Base-by-base conservation (phyloP, 495 filamentous ascomycete genomes). In the Aspergillus kassunensis region DNA sequence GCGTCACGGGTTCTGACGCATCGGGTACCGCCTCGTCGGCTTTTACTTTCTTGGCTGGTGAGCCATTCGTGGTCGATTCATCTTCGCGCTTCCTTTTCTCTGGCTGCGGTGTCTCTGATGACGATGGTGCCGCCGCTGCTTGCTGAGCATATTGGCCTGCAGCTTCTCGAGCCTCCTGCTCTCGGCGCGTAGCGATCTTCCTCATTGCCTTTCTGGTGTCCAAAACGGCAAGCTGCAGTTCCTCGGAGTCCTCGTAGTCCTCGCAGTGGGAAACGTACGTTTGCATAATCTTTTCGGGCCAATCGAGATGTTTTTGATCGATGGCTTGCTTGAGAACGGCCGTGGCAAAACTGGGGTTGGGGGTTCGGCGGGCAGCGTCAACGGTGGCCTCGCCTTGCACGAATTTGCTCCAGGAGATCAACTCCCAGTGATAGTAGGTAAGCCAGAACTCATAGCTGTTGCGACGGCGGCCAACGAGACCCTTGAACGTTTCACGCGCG, bases 361-460 rank as follows among this genome's bases (percentile, higher is more conserved):
- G 70, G n/a, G 59, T 73, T 16, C 72, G 70, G 47, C 72, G 60
- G 10, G 72, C 71, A n/a, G 70, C 73, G 45, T 77, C 71, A 9
- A 63, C 67, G 6, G 73, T 73, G 11, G 70, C 63, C 51, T 76
- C 76, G 39, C 63, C 70, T 51, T 78, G 74, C 4, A 76, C 72
- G 43, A 79, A 75, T 53, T 77, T 82, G 54, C 74, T 72, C 83
- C 83, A 86, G 4, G 77, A 72, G 43, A 85, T 78, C 75, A 97
- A 83, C 66, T 96, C 93, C 89, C 90, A 98, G 34, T 83, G 68
- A 65, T 95, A 96, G 64, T 88, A 96, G 31, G 84, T 80, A 25
- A 90, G 79, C 93, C 93, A 98, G 60, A 97, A 97, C 58, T 95
- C 89, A 58, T 89, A 89, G 59, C 84, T 90, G 55, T 87, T 77